Conservation (phyloP, 345 rosid genomes). For the Psidium guajava region DNA sequence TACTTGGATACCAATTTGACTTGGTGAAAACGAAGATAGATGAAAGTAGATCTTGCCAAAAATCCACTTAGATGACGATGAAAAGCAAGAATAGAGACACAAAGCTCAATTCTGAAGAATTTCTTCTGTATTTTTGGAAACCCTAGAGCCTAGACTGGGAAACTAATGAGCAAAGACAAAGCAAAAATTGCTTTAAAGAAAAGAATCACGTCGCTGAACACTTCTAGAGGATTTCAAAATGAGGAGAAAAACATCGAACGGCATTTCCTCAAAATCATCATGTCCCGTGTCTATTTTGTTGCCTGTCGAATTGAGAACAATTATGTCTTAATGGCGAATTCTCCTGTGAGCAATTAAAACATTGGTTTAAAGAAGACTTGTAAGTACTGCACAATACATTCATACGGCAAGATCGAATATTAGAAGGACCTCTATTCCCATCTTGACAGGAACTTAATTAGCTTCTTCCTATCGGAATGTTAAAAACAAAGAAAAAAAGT, state of each 20-base stretch:
- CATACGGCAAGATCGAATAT: not conserved
- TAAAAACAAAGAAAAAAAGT: no score
- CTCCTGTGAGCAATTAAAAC: not conserved
- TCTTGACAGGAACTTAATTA: not conserved
- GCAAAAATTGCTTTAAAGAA: not conserved
- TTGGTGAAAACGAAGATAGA: not conserved
- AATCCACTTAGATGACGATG: not conserved
- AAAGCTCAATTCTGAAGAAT: not conserved
- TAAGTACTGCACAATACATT: not conserved
- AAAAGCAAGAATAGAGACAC: not conserved
- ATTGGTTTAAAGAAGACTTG: not conserved
- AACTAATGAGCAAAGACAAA: not conserved
- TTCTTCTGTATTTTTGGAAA: not conserved
- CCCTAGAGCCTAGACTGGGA: not conserved
- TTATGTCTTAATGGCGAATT: not conserved
- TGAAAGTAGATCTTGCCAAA: not conserved
- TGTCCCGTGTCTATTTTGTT: not conserved
- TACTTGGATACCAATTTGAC: not conserved
- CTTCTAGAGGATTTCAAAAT: not conserved
- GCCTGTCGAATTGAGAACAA: not conserved
- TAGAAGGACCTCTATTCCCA: not conserved
- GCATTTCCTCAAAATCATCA: not conserved
- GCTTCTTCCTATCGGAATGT: not conserved
- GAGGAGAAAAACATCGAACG: not conserved
- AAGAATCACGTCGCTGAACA: not conserved